Base-by-base conservation (phyloP, 208 protist genomes). In the Leishmania aethiopica region DNA sequence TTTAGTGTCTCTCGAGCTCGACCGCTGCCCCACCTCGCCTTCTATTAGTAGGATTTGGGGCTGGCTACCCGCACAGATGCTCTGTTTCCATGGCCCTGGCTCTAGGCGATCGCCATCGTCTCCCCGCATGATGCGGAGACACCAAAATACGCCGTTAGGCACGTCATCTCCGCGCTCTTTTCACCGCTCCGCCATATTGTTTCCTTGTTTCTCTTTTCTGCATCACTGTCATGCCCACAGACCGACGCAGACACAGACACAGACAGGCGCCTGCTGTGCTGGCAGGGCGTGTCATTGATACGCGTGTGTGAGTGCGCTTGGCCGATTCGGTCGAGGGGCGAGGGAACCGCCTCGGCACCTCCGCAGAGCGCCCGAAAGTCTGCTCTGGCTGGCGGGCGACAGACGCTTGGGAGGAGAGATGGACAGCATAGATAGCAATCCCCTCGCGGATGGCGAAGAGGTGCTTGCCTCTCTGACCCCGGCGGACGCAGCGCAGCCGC, bases 391-490 rank as follows among this genome's bases (percentile, higher is more conserved):
- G 17, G 3, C 6, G 35, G 5, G 47, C 22, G 22, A 49, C 35
- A 37, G 25, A 25, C 40, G 10, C 37, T 72, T 25, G 19, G 0
- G 67, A 51, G 13, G 22, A 32, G 19, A 42, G 19, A 42, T 3
- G 8, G 11, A 3, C 37, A 32, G 4, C 37, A 78, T 47, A 47
- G 8, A 71, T 49, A 57, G 79, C 25, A 37, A 59, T 59, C 49
- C 69, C 25, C 81, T 81, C 32, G 83, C 75, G 11, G 76, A 57
- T 35, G 89, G 88, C 1, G 86, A 85, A 35, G 79, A 55, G 28
- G 79, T 64, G 45, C 35, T 45, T 4, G 32, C 32, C 19, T 62
- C 72, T 13, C 49, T 28, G 47, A 17, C 25, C 47, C 19, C 71
- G 6, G 25, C 0, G 3, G 40, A 49, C 28, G 1, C 35, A 42